phyloP scores from a whole-genome alignment of 1,284 basidiomycete genomes.

The Flammula alnicola region DNA sequence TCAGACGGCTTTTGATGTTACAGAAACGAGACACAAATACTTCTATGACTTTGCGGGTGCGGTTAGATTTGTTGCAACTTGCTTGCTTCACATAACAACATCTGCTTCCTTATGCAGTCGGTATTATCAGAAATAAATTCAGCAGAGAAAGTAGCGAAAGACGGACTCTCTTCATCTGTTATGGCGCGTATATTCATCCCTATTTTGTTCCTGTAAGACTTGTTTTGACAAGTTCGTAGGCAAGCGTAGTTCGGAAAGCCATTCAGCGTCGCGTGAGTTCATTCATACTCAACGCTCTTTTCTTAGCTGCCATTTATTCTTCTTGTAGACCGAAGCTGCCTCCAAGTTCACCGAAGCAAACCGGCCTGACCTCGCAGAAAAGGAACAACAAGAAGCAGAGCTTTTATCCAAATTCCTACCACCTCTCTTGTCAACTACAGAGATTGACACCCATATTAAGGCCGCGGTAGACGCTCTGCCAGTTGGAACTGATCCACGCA shows the following conservation, averaged over 20 bases:
- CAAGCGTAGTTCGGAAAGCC: conserved; percentile 59
- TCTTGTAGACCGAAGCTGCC: conserved; percentile 60
- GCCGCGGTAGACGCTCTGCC: conserved; percentile 43
- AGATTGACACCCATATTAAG: conserved; percentile 55
- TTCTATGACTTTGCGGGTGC: conserved; percentile 65
- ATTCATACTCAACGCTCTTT: conserved; percentile 13
- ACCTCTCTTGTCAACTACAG: conserved; percentile 54
- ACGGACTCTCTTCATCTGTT: conserved; percentile 46
- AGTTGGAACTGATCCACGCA: conserved; percentile 35
- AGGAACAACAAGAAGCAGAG: conserved; percentile 60
- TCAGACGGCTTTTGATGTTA: conserved; percentile 3
- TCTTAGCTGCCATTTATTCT: neutral
- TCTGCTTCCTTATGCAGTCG: conserved; percentile 45
- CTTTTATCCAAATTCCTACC: conserved; percentile 63
- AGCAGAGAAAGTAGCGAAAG: conserved; percentile 59
- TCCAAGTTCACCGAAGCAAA: conserved; percentile 57
- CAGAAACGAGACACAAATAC: conserved; percentile 58
- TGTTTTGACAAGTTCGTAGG: conserved; percentile 21
- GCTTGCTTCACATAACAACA: neutral
- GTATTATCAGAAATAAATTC: conserved; percentile 71
- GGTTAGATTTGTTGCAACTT: conserved; percentile 22
- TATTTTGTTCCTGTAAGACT: neutral
- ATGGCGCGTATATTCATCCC: conserved; percentile 37
- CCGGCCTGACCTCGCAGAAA: conserved; percentile 66
- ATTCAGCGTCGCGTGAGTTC: conserved; percentile 57